Evolutionary conservation across 352 stramenopile species (phyloP).

Genomic region (Pythium plurisporium): DNA sequence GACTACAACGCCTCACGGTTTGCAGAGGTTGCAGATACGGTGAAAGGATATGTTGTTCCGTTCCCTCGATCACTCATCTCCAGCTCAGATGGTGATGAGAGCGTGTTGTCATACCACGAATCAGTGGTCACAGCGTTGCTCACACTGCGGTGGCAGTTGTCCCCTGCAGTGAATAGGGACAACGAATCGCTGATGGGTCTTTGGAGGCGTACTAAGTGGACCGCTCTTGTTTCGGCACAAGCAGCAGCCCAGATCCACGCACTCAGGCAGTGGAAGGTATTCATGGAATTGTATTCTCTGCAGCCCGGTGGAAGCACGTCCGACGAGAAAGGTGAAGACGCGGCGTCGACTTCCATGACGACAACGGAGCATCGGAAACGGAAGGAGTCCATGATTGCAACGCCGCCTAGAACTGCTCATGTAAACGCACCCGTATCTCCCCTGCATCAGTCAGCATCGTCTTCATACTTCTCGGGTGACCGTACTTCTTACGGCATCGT

Average conservation of each 20-base stretch:
- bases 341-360: background rate
- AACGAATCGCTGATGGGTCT: constrained; percentile 20
- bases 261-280: constrained; percentile 55
- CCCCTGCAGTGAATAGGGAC: background rate
- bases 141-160: constrained; percentile 17
- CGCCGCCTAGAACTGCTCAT: constrained; percentile 27
- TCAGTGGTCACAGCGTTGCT: constrained; percentile 7
- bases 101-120: constrained; percentile 21
- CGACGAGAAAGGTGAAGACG: background rate
- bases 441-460: constrained; percentile 19
- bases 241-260: constrained; percentile 50
- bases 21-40: constrained; percentile 16
- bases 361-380: constrained; percentile 30
- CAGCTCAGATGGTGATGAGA: constrained; percentile 11
- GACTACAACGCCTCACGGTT: constrained; percentile 38
- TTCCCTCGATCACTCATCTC: background rate
- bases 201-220: constrained; percentile 17
- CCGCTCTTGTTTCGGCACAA: background rate
- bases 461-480: constrained; percentile 55
- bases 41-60: constrained; percentile 19
- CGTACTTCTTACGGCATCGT: constrained; percentile 69
- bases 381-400: constrained; percentile 74
- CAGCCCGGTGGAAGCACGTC: constrained; percentile 20
- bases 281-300: constrained; percentile 68
- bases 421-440: constrained; percentile 12